Base-by-base conservation (phyloP, 2,329 filamentous ascomycete genomes). In the Anisogramma anomala region DNA sequence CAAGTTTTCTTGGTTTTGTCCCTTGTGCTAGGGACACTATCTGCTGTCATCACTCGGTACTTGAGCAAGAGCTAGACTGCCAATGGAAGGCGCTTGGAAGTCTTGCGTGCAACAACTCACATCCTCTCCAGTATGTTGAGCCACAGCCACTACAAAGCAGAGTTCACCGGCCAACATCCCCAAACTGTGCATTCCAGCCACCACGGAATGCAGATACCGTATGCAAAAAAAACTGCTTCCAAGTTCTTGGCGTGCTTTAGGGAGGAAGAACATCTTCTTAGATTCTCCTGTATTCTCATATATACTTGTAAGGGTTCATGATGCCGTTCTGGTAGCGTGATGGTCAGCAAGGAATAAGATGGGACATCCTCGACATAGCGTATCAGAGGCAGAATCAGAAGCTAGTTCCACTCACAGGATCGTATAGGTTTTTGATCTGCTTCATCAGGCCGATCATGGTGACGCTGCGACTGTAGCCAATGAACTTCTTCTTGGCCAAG, bases 261-360 rank as follows among this genome's bases (percentile, higher is more conserved):
- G 36, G 9, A 25, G 28, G 17, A 25, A 13, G 18, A 18, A 33
- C 18, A 19, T 14, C 33, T 32, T 20, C 14, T 10, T 33, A 15
- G 31, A 10, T 34, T 3, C 39, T 55, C 63, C 81, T 50, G 95
- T 82, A 10, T 34, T 3, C 39, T 55, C 63, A 81, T 50, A 96
- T 82, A 61, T 95, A 96, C 66, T 96, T 96, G 70, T 96, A 96
- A 1, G 89, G 89, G 65, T 95, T 96, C 86, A 96, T 93, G 63
- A 96, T 96, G 35, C 87, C 88, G 52, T 94, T 94, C 86, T 94
- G 53, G 50, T 41, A 45, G 48, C 20, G 36, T 1, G 2, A 14
- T 25, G 23, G 20, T 34, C 22, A 40, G 39, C 31, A 25, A 3
- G 9, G 15, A 32, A n/a, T n/a, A n/a, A 32, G 30, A 14, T 44